Evolutionary conservation across 345 rosid genomes (phyloP).

Genomic region (Iberis pinnata): DNA sequence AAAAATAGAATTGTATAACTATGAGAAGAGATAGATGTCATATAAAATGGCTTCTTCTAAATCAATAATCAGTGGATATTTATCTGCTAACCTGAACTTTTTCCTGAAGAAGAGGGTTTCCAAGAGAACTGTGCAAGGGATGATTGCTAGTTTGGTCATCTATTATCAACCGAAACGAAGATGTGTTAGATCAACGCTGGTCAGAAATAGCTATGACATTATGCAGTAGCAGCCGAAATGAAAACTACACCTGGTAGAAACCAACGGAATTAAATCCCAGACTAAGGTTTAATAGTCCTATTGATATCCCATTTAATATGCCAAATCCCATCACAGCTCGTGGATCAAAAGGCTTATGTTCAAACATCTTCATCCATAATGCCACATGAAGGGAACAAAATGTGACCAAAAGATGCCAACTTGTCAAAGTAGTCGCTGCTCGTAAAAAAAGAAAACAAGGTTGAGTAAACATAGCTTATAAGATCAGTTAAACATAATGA

Average conservation of each 20-base stretch:
- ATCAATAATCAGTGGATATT: neutral
- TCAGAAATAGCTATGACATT: neutral
- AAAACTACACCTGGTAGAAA: slow-evolving; percentile 78
- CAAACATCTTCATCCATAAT: slow-evolving; percentile 90
- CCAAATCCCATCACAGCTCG: slow-evolving; percentile 99
- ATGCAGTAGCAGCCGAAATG: slow-evolving; percentile 1
- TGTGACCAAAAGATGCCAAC: slow-evolving; percentile 99
- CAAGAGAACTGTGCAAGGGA: slow-evolving; percentile 96
- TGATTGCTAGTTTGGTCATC: slow-evolving; percentile 99
- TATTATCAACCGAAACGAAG: slow-evolving; percentile 29
- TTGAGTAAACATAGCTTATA: slow-evolving; percentile 6
- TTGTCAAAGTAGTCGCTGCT: slow-evolving; percentile 98
- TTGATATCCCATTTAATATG: slow-evolving; percentile 90
- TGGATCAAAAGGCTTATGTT: slow-evolving; percentile 99
- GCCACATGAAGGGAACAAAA: slow-evolving; percentile 99
- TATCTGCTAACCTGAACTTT: slow-evolving; percentile 65
- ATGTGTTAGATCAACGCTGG: neutral
- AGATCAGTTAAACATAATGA: slow-evolving; percentile 4
- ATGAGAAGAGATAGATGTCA: slow-evolving; percentile 2
- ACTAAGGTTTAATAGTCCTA: slow-evolving; percentile 95
- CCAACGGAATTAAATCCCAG: slow-evolving; percentile 99
- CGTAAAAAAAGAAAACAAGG: slow-evolving; percentile 16
- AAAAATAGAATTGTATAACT: neutral
- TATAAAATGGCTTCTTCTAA: slow-evolving; percentile 14
- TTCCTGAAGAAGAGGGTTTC: slow-evolving; percentile 98